Evolutionary conservation across 2,329 filamentous ascomycete genomes (phyloP).

Genomic region (Neonectria hederae): DNA sequence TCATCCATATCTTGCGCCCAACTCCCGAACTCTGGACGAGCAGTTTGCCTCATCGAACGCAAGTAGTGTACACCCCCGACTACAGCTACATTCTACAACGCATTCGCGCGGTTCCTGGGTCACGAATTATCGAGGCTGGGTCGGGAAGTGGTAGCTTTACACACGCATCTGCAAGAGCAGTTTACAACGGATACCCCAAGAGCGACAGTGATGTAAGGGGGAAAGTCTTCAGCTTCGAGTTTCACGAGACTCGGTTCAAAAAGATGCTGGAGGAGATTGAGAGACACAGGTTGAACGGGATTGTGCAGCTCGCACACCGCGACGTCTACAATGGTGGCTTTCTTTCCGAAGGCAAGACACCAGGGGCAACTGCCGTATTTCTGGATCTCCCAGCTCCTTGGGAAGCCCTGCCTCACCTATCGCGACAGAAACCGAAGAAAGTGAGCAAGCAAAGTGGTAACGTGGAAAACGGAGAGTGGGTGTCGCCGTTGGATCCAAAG

Average conservation of each 20-base stretch:
- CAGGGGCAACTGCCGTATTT: constrained; percentile 76
- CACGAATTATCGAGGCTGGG: constrained; percentile 80
- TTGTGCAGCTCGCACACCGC: constrained; percentile 79
- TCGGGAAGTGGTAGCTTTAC: constrained; percentile 87
- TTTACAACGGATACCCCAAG: constrained; percentile 75
- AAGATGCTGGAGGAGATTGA: constrained; percentile 75
- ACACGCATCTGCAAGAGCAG: constrained; percentile 78
- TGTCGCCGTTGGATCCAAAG: constrained; percentile 75
- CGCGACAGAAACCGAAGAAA: constrained; percentile 55
- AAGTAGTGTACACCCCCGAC: constrained; percentile 88
- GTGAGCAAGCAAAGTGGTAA: constrained; percentile 37
- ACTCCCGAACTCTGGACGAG: constrained; percentile 86
- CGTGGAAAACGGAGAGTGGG: constrained; percentile 49
- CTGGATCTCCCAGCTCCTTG: constrained; percentile 84
- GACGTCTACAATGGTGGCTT: constrained; percentile 84
- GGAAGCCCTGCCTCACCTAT: constrained; percentile 81
- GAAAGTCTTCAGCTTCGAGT: constrained; percentile 85
- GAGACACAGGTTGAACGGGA: constrained; percentile 70
- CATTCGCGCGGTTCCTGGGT: constrained; percentile 77
- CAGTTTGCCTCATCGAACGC: constrained; percentile 81
- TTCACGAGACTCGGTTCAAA: constrained; percentile 75
- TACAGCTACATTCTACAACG: constrained; percentile 86
- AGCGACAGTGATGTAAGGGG: constrained; percentile 60
- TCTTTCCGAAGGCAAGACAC: constrained; percentile 66
- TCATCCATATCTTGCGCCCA: constrained; percentile 80